Evolutionary conservation across 192 early-diverging fungal genomes (phyloP), one percentile per base, ranked within the genome.

Genomic region (Kickxella alabastrina): DNA sequence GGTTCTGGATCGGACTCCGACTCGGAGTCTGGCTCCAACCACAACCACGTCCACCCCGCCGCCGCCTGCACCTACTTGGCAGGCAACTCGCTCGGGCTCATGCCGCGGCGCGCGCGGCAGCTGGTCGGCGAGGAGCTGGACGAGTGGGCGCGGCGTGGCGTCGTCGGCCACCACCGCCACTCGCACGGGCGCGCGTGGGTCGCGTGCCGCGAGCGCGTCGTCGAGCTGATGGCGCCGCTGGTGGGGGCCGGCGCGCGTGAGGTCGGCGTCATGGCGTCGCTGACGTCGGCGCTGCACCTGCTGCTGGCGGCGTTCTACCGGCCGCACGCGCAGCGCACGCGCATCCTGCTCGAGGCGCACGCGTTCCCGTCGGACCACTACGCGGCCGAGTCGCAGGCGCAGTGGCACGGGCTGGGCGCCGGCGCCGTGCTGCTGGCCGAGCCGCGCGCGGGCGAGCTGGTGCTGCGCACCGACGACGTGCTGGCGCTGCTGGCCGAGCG

Each of bases 291-390:
- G 63, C 50, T 98, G 10, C 96, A 98, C 59, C 80, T 90, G 27
- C 72, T 97, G 59, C 77, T 98, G 68, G 85, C 87, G 12, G 81
- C 96, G 14, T 98, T 98, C 73, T 98, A 95, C 77, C 77, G 77
- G n/a, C 96, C 96, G 8, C 89, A 86, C 2, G 45, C 47, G 10
- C 51, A 62, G 6, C 78, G 89, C 6, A 86, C 74, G 65, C 92
- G 92, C 79, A 86, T 98, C 39, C 47, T 98, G 54, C 90, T 98
- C 34, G 96, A 98, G 65, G 68, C 68, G 52, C 91, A 91, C 68
- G 87, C 92, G 2, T 98, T 98, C 54, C 96, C 96, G 3, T 95
- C 93, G 3, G 93, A 98, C 62, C 87, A 88, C 82, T 98, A 92
- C 64, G 93, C 92, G 0, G 69, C 93, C 17, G 82, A 85, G 58